Evolutionary conservation across 2,329 filamentous ascomycete genomes (phyloP).

Genomic region (Pyrenophora graminea): DNA sequence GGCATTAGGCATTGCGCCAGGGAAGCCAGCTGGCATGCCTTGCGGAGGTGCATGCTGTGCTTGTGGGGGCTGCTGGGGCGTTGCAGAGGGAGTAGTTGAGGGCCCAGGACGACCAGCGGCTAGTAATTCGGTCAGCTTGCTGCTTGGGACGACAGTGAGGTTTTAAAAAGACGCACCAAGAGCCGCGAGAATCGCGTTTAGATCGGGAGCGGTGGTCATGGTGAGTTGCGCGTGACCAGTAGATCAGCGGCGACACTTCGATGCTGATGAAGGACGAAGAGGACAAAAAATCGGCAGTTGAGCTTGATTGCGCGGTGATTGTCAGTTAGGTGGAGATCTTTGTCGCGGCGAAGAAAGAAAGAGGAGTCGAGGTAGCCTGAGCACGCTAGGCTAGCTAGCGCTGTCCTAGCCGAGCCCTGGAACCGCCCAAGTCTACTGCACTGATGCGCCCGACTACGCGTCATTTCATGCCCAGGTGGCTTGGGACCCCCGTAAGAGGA

Average conservation of each 20-base stretch:
- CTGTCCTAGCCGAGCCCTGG: conserved; percentile 4
- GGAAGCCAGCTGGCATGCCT: conserved; percentile 51
- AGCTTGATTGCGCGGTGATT: conserved; percentile 13
- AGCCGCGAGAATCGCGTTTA: conserved; percentile 46
- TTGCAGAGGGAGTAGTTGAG: conserved; percentile 54
- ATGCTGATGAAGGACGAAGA: neutral
- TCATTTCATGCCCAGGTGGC: too few species aligned
- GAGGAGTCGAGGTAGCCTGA: conserved; percentile 15
- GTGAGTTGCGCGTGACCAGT: conserved; percentile 14
- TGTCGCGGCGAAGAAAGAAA: conserved; percentile 20
- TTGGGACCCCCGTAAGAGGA: too few species aligned
- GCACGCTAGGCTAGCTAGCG: conserved; percentile 8
- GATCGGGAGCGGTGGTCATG: conserved; percentile 45
- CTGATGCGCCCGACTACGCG: too few species aligned
- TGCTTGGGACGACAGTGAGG: neutral
- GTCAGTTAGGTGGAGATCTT: conserved; percentile 20
- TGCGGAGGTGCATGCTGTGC: conserved; percentile 51
- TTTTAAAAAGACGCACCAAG: conserved; percentile 35
- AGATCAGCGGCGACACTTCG: neutral
- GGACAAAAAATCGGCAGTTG: conserved; percentile 1
- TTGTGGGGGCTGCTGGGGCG: conserved; percentile 46
- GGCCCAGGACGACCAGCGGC: conserved; percentile 49
- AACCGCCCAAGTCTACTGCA: too few species aligned
- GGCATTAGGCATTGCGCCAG: conserved; percentile 47
- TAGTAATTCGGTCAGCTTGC: conserved; percentile 26